phyloP scores from a whole-genome alignment of 768 basidiomycete species.

The Amanita thiersii region DNA sequence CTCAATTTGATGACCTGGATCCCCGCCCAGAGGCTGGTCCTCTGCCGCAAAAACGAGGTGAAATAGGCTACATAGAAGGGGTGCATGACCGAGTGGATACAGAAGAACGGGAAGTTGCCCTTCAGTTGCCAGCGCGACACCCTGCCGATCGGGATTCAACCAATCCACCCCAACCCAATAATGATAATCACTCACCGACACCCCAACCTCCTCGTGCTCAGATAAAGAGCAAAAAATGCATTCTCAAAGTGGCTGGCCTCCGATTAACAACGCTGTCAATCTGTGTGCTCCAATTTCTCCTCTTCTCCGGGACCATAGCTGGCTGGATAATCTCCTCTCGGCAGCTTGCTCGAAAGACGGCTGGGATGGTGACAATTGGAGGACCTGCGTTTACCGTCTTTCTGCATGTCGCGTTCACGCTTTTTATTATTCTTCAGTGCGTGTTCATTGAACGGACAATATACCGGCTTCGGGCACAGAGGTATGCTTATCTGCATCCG shows the following conservation, averaged over 20 bases:
- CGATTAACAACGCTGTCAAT: conserved; percentile 33
- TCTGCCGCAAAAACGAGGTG: conserved; percentile 55
- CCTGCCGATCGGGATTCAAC: conserved; percentile 35
- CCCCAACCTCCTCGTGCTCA: conserved; percentile 7
- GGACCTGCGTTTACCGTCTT: conserved; percentile 36
- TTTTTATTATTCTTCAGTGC: conserved; percentile 42
- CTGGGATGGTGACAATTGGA: conserved; percentile 13
- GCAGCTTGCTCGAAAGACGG: conserved; percentile 3
- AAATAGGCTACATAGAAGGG: conserved; percentile 52
- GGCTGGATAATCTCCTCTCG: conserved; percentile 44
- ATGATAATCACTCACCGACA: not conserved
- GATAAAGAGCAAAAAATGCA: conserved; percentile 13
- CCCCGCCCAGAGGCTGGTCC: conserved; percentile 48
- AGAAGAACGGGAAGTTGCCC: conserved; percentile 10
- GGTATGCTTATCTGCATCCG: conserved; percentile 50
- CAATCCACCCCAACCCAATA: not conserved
- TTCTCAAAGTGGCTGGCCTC: conserved; percentile 34
- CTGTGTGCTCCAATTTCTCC: conserved; percentile 30
- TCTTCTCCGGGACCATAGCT: conserved; percentile 39
- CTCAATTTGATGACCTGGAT: not conserved
- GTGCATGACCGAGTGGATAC: conserved; percentile 18
- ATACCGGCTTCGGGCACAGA: conserved; percentile 59
- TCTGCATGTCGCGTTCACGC: conserved; percentile 54
- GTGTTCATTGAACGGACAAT: conserved; percentile 58
- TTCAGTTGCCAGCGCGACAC: conserved; percentile 34